Evolutionary conservation across 495 filamentous ascomycete species (phyloP).

Genomic region (Neurospora sp.): DNA sequence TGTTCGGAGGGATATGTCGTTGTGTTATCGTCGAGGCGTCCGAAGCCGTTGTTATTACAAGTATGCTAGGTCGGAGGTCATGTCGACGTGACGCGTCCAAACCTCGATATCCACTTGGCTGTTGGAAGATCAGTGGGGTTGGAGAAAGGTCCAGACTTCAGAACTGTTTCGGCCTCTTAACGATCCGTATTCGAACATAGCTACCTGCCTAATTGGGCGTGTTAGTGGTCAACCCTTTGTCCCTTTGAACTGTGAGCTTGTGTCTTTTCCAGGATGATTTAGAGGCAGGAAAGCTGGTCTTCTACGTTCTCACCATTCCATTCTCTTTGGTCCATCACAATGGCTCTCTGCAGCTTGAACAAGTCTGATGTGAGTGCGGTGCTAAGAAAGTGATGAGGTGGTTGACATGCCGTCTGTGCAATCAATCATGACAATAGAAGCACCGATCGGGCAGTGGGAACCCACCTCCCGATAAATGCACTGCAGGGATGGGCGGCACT

Average conservation of each 20-base stretch:
- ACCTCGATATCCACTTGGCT: neutral
- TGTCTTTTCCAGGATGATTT: too few species aligned
- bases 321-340: neutral
- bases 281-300: neutral
- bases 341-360: neutral
- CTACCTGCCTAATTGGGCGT: neutral
- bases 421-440: neutral
- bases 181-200: neutral
- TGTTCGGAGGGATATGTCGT: neutral
- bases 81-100: neutral
- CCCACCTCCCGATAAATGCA: neutral
- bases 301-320: neutral
- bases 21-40: neutral
- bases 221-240: neutral
- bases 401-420: neutral
- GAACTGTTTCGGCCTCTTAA: neutral
- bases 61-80: neutral
- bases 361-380: neutral
- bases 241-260: too few species aligned
- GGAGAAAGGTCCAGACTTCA: neutral
- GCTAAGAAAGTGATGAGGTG: neutral
- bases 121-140: neutral
- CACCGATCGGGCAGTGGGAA: neutral
- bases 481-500: neutral
- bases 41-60: neutral